phyloP scores from a whole-genome alignment of 257 asterid genomes.

The Avicennia marina region DNA sequence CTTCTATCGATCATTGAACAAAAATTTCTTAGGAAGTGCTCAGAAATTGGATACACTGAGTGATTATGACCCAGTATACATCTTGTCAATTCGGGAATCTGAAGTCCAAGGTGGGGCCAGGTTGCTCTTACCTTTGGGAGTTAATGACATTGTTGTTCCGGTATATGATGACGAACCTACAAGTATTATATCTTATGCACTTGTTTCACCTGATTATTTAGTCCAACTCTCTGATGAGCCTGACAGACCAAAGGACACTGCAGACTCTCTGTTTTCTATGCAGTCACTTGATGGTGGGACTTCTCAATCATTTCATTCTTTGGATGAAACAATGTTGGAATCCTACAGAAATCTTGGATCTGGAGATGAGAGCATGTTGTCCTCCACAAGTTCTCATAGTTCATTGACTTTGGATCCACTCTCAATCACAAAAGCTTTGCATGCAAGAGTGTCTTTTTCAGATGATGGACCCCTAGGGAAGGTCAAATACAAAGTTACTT shows the following conservation, averaged over 20 bases:
- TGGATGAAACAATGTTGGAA: slow-evolving; percentile 59
- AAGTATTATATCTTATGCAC: slow-evolving; percentile 77
- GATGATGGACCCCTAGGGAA: slow-evolving; percentile 68
- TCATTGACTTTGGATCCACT: slow-evolving; percentile 59
- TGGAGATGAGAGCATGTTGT: slow-evolving; percentile 55
- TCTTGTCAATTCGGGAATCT: slow-evolving; percentile 60
- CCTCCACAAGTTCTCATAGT: slow-evolving; percentile 47
- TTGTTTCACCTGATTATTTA: slow-evolving; percentile 53
- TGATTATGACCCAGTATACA: slow-evolving; percentile 62
- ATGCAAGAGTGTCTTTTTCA: slow-evolving; percentile 60
- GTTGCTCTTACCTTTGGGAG: slow-evolving; percentile 64
- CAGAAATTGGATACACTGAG: slow-evolving; percentile 56
- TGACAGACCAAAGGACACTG: slow-evolving; percentile 47
- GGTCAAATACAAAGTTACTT: slow-evolving; percentile 68
- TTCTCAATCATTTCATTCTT: slow-evolving; percentile 46
- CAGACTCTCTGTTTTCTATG: slow-evolving; percentile 33
- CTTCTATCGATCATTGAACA: slow-evolving; percentile 64
- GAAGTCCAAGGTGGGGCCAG: slow-evolving; percentile 69
- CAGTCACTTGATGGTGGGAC: slow-evolving; percentile 46
- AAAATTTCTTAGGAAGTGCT: slow-evolving; percentile 43
- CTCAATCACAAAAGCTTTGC: slow-evolving; percentile 57
- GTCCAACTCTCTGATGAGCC: slow-evolving; percentile 58
- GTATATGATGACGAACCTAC: slow-evolving; percentile 98
- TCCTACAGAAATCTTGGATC: slow-evolving; percentile 63
- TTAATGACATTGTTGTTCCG: slow-evolving; percentile 66